Percentiles rank a stretch among this genome's conserved stretches.
Evolutionary conservation across 164 flowering plant species (phyloP).

Genomic region (Stephania yunnanensis): DNA sequence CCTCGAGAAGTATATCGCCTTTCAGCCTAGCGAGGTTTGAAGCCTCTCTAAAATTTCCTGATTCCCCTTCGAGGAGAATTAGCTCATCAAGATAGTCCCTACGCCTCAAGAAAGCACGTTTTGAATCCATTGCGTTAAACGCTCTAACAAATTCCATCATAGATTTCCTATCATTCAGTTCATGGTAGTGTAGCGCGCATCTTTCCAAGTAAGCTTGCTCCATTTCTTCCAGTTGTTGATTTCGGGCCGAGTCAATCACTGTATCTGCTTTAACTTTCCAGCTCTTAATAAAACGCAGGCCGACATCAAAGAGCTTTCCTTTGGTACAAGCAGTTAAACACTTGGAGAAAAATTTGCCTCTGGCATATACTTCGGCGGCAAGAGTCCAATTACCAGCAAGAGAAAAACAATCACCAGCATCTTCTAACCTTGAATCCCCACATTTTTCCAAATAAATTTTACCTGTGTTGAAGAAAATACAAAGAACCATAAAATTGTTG

Average conservation of each 20-base stretch:
- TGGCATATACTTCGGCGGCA: constrained; percentile 52
- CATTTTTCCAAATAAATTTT: constrained; percentile 36
- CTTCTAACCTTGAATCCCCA: constrained; percentile 34
- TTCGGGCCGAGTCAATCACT: constrained; percentile 6
- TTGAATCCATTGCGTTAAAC: constrained; percentile 29
- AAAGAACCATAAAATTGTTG: neutral
- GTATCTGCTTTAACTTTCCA: constrained; percentile 38
- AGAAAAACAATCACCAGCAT: constrained; percentile 50
- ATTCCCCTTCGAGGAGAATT: constrained; percentile 40
- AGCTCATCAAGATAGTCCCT: constrained; percentile 44
- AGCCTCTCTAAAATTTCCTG: constrained; percentile 48
- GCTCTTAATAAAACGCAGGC: constrained; percentile 36
- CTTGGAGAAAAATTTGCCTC: constrained; percentile 28
- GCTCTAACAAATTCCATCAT: constrained; percentile 47
- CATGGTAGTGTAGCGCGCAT: constrained; percentile 40
- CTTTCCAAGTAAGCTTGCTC: constrained; percentile 40
- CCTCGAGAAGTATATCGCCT: constrained; percentile 43
- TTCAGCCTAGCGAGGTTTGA: constrained; percentile 37
- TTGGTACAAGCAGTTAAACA: constrained; percentile 38
- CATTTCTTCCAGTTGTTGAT: constrained; percentile 22
- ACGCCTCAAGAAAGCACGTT: constrained; percentile 31
- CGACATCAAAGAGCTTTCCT: constrained; percentile 41
- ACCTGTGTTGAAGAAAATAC: constrained; percentile 21
- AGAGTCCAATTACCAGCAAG: constrained; percentile 29
- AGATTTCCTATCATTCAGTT: constrained; percentile 23